phyloP scores from a whole-genome alignment of 2,329 filamentous ascomycete genomes.

The Decorospora gaudefroyi region DNA sequence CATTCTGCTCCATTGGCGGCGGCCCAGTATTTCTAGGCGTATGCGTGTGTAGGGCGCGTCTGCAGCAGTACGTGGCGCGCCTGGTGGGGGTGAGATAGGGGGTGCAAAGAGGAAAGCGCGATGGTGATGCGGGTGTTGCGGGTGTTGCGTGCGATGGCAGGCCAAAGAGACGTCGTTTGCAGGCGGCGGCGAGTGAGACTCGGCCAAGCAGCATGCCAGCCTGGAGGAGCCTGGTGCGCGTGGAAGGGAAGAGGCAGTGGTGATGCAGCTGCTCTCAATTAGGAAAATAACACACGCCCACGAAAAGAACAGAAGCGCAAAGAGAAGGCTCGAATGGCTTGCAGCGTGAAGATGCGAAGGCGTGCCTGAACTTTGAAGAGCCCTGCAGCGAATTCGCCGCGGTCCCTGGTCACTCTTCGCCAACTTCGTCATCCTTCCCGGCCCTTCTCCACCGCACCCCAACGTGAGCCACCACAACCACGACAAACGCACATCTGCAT shows the following conservation, averaged over 20 bases:
- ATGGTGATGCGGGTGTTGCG: conserved; percentile 15
- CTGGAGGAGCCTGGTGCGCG: conserved; percentile 4
- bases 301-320: conserved; percentile 1
- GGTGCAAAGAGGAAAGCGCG: conserved; percentile 7
- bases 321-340: conserved; percentile 6
- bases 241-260: conserved; percentile 6
- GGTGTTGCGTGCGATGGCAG: too few relatives aligned
- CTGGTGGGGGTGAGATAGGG: background rate
- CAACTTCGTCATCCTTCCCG: background rate
- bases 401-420: conserved; percentile 14
- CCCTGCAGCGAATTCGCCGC: conserved; percentile 26
- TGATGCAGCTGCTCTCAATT: conserved; percentile 9
- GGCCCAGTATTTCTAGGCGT: conserved; percentile 7
- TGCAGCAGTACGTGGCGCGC: conserved; percentile 14
- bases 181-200: conserved; percentile 35
- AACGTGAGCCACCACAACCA: too few relatives aligned
- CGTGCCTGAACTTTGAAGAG: conserved; percentile 18
- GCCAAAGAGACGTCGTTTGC: conserved; percentile 37
- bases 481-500: too few relatives aligned
- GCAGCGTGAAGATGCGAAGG: conserved; percentile 1
- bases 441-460: conserved; percentile 2
- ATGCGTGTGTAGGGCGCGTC: conserved; percentile 9
- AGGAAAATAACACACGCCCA: conserved; percentile 9
- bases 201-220: conserved; percentile 40
- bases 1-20: conserved; percentile 55